Base-by-base conservation (phyloP, 176 grass and related monocot species). In the Lolium multiflorum region DNA sequence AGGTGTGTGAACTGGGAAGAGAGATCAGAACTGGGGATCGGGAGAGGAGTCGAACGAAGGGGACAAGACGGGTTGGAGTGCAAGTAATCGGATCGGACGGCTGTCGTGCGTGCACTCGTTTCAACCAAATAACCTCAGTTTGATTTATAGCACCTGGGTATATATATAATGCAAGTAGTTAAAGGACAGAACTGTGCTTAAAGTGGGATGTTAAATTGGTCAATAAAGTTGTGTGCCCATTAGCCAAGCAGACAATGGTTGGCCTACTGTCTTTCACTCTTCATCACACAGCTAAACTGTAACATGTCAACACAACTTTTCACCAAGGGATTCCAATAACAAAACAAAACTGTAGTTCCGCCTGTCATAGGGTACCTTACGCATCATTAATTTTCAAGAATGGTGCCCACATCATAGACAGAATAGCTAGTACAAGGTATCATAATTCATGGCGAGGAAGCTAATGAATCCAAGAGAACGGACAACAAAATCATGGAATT, bases 221-320 rank as follows among this genome's bases (percentile, higher is more conserved):
- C 41, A 35, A 35, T 43, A 39, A 31, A 74, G 38, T 26, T 62
- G 22, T 35, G 69, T 48, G 22, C 39, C 20, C 5, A 57, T 39
- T 46, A 59, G 22, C 51, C 35, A 86, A 59, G 51, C 64, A 49
- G 52, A 71, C 62, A 11, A 70, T 69, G 48, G 6, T 41, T 83
- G 26, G 16, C 77, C 28, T 84, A 76, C 16, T 63, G n/a, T 11
- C 31, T 62, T 88, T 35, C 20, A 72, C 8, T 16, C 49, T 66
- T 37, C 12, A 35, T 21, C 35, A 39, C 21, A 87, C 71, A 84
- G 31, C n/a, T 8, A 35, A 89, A 84, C 7, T 54, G 20, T 78
- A 24, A 84, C 56, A 84, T 73, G n/a, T 44, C 4, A n/a, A 63
- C 6, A 16, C 47, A 87, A 61, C 15, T 83, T 84, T 83, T 84